phyloP scores from a whole-genome alignment of 768 basidiomycete genomes.

The Naganishia randhawae region DNA sequence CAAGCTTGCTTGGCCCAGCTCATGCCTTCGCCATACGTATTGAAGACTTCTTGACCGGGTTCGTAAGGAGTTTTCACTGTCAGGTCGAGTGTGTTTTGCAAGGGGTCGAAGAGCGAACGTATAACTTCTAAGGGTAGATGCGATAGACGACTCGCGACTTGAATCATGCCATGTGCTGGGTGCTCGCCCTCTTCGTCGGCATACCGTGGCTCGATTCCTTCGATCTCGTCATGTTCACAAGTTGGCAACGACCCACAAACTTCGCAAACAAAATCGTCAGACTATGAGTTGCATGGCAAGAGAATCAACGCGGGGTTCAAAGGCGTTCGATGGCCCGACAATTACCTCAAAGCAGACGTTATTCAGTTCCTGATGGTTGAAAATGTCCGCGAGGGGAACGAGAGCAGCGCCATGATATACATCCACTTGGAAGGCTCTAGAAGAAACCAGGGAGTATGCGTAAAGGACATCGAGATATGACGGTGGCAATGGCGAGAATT shows the following conservation, averaged over 20 bases:
- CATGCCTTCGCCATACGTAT: constrained; percentile 36
- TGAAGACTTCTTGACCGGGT: constrained; percentile 36
- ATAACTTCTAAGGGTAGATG: constrained; percentile 26
- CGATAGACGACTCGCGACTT: constrained; percentile 14
- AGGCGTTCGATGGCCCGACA: not conserved
- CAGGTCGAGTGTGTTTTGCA: constrained; percentile 35
- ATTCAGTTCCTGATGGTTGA: constrained; percentile 38
- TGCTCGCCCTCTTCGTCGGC: not conserved
- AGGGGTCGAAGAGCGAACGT: constrained; percentile 9
- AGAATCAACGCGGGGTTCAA: not conserved
- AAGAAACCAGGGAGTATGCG: constrained; percentile 68
- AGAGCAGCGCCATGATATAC: constrained; percentile 73
- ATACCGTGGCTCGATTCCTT: not conserved
- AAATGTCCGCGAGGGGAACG: constrained; percentile 75
- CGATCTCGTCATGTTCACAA: constrained; percentile 31
- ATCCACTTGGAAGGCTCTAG: constrained; percentile 79
- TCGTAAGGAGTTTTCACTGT: constrained; percentile 29
- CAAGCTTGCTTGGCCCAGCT: constrained; percentile 34
- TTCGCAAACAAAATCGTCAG: constrained; percentile 40
- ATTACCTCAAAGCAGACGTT: constrained; percentile 34
- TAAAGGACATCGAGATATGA: constrained; percentile 54
- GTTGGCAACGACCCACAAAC: constrained; percentile 36
- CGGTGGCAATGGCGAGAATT: constrained; percentile 27
- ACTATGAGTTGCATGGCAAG: not conserved
- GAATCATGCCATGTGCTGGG: not conserved